Evolutionary conservation across 225 moss, liverwort and hornwort genomes (phyloP).

Genomic region (Takakia lepidozioides): DNA sequence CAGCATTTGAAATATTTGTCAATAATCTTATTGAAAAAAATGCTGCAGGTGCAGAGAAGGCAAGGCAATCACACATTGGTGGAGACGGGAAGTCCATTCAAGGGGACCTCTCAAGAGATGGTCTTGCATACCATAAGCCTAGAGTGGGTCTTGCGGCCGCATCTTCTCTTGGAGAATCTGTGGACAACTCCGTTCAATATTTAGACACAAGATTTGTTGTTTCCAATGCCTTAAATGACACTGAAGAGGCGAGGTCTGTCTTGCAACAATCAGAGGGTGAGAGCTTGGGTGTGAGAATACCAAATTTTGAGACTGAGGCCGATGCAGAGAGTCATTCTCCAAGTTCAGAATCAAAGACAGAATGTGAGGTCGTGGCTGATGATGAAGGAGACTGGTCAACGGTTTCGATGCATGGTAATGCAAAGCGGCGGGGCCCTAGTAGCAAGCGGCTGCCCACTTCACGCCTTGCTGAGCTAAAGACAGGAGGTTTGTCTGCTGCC

Average conservation of each 20-base stretch:
- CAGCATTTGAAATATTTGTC: too few relatives aligned
- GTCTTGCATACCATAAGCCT: slow-evolving; percentile 21
- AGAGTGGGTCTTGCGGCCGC: slow-evolving; percentile 37
- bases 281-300: slow-evolving; percentile 9
- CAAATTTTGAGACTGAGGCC: slow-evolving; percentile 13
- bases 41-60: too few relatives aligned
- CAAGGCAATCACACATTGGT: too few relatives aligned
- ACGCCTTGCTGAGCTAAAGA: slow-evolving; percentile 41
- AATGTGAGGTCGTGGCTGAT: slow-evolving; percentile 48
- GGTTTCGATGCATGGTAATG: slow-evolving; percentile 26
- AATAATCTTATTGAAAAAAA: too few relatives aligned
- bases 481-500: slow-evolving; percentile 81
- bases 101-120: slow-evolving; percentile 32
- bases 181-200: slow-evolving; percentile 32
- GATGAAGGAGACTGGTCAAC: slow-evolving; percentile 79
- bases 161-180: slow-evolving; percentile 25
- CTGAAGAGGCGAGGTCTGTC: slow-evolving; percentile 14
- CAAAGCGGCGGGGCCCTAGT: slow-evolving; percentile 60
- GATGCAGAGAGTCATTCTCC: slow-evolving; percentile 29
- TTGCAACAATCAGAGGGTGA: slow-evolving; percentile 10
- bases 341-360: slow-evolving; percentile 32
- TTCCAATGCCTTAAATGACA: slow-evolving; percentile 13
- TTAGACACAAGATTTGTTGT: slow-evolving; percentile 24
- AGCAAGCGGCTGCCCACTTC: slow-evolving; percentile 70
- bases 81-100: too few relatives aligned